These are phyloP conservation scores for Eucalyptus marginata DNA, from an alignment of 345 rosid species.

Conservation along the genomic window DNA sequence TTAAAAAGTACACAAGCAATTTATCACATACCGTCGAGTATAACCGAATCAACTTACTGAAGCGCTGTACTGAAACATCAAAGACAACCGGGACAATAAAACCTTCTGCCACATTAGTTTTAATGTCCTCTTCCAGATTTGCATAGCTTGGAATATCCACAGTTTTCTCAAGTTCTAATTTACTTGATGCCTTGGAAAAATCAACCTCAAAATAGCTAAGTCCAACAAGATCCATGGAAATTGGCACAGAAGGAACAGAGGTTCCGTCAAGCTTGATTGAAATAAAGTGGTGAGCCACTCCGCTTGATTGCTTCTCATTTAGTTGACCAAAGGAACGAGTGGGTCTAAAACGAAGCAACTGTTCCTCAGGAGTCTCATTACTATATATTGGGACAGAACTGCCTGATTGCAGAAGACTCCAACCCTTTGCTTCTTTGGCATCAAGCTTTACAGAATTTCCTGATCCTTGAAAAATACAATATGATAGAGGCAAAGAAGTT, in stretches of 20 bases:
- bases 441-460: slow-evolving; percentile 23
- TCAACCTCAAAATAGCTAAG: slow-evolving; percentile 77
- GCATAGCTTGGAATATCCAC: slow-evolving; percentile 10
- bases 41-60: slow-evolving; percentile 74
- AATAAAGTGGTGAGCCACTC: slow-evolving; percentile 68
- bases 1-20: background rate
- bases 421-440: slow-evolving; percentile 28
- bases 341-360: slow-evolving; percentile 34
- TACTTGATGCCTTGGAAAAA: slow-evolving; percentile 47
- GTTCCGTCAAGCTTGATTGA: slow-evolving; percentile 74
- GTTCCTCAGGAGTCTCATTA: slow-evolving; percentile 48
- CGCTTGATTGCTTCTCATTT: slow-evolving; percentile 46
- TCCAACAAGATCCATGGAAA: slow-evolving; percentile 93
- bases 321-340: slow-evolving; percentile 44
- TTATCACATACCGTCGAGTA: slow-evolving; percentile 71
- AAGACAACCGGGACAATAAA: slow-evolving; percentile 80
- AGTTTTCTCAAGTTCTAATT: slow-evolving; percentile 1
- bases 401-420: slow-evolving; percentile 52
- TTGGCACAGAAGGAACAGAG: slow-evolving; percentile 57
- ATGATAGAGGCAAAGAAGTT: slow-evolving; percentile 69
- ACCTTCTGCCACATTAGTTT: slow-evolving; percentile 22
- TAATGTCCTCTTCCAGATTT: slow-evolving; percentile 23
- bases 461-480: slow-evolving; percentile 47
- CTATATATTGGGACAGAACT: slow-evolving; percentile 66
- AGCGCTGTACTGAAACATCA: slow-evolving; percentile 82